These are phyloP conservation scores for Trichoderma brevicompactum DNA, from an alignment of 2,329 filamentous ascomycete genomes.

Conservation along the genomic window DNA sequence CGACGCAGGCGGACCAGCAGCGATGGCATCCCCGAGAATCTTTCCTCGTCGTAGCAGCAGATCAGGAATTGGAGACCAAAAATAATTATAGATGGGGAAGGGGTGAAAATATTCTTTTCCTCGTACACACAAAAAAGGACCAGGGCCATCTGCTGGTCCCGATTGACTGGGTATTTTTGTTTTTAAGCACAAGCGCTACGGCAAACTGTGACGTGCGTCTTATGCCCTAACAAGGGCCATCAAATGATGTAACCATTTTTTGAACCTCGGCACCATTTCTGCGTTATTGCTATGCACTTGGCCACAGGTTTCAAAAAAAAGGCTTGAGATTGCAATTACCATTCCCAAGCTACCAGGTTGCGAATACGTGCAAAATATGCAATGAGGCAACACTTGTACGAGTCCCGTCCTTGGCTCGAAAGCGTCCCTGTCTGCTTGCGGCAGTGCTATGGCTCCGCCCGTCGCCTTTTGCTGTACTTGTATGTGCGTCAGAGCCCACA, in stretches of 20 bases:
- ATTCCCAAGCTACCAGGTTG: too few species aligned
- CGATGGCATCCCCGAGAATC: too few species aligned
- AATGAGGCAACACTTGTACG: not conserved
- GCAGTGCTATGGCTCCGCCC: not conserved
- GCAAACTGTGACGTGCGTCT: conserved; percentile 14
- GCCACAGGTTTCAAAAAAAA: too few species aligned
- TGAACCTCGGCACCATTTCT: not conserved
- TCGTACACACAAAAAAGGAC: not conserved
- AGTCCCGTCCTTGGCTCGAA: not conserved
- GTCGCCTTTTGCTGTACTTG: not conserved
- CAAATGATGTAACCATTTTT: conserved; percentile 15
- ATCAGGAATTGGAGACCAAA: too few species aligned
- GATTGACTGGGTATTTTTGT: not conserved
- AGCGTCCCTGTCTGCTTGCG: conserved; percentile 7
- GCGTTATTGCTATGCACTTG: too few species aligned
- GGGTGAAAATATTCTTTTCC: too few species aligned
- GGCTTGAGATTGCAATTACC: too few species aligned
- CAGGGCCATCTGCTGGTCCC: not conserved
- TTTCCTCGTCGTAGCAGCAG: too few species aligned
- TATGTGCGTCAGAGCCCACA: conserved; percentile 24
- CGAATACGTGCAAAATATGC: too few species aligned
- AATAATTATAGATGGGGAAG: too few species aligned
- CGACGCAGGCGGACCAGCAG: too few species aligned
- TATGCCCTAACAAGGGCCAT: conserved; percentile 19
- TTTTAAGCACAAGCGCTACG: not conserved